Evolutionary conservation across 306 rosid genomes (phyloP).

Genomic region (Casuarina glauca): DNA sequence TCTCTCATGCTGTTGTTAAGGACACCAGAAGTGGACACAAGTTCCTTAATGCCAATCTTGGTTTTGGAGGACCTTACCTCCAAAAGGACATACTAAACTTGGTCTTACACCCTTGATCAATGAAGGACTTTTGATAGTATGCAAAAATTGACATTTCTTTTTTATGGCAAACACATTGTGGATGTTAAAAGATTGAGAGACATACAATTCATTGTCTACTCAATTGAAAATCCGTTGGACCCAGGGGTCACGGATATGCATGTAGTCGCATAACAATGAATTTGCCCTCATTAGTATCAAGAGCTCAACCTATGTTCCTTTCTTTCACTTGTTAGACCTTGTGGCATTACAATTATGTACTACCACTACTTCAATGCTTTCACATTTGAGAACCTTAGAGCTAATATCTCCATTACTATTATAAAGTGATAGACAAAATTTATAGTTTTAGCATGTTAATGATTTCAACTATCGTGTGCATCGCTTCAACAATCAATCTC

Average conservation of each 20-base stretch:
- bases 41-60: slow-evolving; percentile 75
- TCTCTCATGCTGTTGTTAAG: slow-evolving; percentile 65
- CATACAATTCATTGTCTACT: slow-evolving; percentile 71
- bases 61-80: slow-evolving; percentile 90
- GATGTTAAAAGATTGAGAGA: slow-evolving; percentile 59
- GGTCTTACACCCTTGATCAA: slow-evolving; percentile 69
- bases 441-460: background rate
- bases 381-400: background rate
- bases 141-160: slow-evolving; percentile 82
- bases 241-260: slow-evolving; percentile 61
- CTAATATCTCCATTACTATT: background rate
- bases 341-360: background rate
- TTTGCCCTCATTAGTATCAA: too few relatives aligned
- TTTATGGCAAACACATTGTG: slow-evolving; percentile 72
- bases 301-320: too few relatives aligned
- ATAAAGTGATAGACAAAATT: background rate
- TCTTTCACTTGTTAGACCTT: background rate
- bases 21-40: slow-evolving; percentile 71
- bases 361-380: background rate
- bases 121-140: slow-evolving; percentile 54
- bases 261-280: slow-evolving; percentile 32
- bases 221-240: slow-evolving; percentile 75
- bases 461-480: background rate
- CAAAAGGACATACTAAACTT: slow-evolving; percentile 82
- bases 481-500: too few relatives aligned